Evolutionary conservation across 208 protist genomes (phyloP).

Genomic region (Leishmania lainsoni): DNA sequence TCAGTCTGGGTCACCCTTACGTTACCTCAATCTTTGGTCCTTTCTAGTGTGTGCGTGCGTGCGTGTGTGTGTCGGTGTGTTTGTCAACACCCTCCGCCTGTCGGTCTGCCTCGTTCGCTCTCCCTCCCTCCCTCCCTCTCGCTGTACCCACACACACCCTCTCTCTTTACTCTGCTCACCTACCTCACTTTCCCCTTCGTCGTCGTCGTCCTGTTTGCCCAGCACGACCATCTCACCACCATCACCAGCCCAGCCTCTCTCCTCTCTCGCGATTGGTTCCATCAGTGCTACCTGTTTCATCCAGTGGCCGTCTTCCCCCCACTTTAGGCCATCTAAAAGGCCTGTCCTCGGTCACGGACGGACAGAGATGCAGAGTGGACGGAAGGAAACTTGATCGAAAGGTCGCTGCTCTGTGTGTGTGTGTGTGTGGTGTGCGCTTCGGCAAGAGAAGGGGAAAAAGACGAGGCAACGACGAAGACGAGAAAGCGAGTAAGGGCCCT

Average conservation of each 20-base stretch:
- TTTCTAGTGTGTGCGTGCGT: background rate
- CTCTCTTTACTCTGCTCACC: constrained; percentile 1
- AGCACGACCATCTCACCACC: too few species aligned
- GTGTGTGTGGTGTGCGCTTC: background rate
- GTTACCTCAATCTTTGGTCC: background rate
- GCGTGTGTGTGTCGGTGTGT: constrained; percentile 5
- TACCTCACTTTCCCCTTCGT: constrained; percentile 3
- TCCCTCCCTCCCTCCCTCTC: background rate
- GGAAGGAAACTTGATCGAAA: background rate
- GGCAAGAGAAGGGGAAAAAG: background rate
- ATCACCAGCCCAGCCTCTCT: too few species aligned
- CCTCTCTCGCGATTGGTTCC: background rate
- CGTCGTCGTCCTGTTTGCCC: background rate
- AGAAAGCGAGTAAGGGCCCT: too few species aligned
- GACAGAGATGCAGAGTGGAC: background rate
- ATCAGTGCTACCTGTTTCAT: background rate
- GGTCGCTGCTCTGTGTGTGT: background rate
- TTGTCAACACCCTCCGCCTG: constrained; percentile 6
- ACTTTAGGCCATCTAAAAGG: background rate
- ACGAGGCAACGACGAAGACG: background rate
- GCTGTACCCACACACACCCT: background rate
- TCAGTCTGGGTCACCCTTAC: background rate
- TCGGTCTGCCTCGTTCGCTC: constrained; percentile 1
- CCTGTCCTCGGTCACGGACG: background rate
- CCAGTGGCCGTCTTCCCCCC: background rate